Conservation (phyloP, 176 grass and related monocot species). For the Bothriochloa decipiens region DNA sequence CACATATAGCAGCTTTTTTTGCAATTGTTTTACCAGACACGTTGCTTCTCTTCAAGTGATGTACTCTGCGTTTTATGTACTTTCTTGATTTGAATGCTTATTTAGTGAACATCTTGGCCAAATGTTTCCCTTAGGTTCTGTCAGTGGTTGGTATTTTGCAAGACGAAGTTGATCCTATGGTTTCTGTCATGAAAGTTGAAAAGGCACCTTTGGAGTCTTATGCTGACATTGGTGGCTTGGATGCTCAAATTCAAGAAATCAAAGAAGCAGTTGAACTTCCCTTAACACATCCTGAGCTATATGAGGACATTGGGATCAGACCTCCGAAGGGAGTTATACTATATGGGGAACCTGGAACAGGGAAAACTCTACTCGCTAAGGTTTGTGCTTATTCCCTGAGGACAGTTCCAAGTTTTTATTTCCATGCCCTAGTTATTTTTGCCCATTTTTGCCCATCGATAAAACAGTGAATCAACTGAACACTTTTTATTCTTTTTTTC, state of each 20-base stretch:
- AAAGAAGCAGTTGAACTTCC: slow-evolving; percentile 85
- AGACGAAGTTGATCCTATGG: slow-evolving; percentile 85
- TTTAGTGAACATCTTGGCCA: background rate
- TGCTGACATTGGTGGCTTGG: slow-evolving; percentile 81
- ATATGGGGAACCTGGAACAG: slow-evolving; percentile 81
- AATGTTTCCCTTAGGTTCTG: slow-evolving; percentile 57
- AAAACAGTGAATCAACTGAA: slow-evolving; percentile 6
- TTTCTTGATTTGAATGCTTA: slow-evolving; percentile 1
- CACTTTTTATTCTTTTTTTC: background rate
- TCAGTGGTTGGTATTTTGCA: slow-evolving; percentile 86
- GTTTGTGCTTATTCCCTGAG: slow-evolving; percentile 34
- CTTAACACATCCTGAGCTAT: slow-evolving; percentile 77
- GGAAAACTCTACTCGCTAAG: slow-evolving; percentile 90
- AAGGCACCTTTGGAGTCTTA: slow-evolving; percentile 83
- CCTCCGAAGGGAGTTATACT: slow-evolving; percentile 86
- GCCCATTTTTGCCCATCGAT: background rate
- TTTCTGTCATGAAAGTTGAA: slow-evolving; percentile 91
- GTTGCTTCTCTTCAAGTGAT: background rate
- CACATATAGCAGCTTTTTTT: background rate
- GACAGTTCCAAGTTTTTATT: slow-evolving; percentile 10
- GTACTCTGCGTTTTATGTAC: background rate
- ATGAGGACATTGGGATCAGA: slow-evolving; percentile 86
- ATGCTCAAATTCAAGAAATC: slow-evolving; percentile 91
- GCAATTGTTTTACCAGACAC: background rate
- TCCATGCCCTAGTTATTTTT: background rate